phyloP scores from a whole-genome alignment of 805 yeast genomes.

The Yamadazyma akitaensis region DNA sequence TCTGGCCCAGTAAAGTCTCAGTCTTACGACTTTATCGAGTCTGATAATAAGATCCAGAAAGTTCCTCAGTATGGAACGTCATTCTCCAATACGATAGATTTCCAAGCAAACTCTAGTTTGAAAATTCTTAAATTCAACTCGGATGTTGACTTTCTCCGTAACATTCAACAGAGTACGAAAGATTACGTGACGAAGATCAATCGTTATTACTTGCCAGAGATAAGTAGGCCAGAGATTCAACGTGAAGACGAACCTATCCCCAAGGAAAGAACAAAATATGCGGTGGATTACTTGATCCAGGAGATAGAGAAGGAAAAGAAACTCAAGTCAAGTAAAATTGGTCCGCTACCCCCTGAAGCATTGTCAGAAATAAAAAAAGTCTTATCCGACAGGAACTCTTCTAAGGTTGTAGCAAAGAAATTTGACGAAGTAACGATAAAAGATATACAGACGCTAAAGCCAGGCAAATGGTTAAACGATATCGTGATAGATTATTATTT shows the following conservation, averaged over 20 bases:
- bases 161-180: background rate
- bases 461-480: conserved; percentile 85
- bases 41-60: background rate
- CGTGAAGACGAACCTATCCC: background rate
- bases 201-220: conserved; percentile 12
- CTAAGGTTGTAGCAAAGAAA: conserved; percentile 13
- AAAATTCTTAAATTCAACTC: conserved; percentile 11
- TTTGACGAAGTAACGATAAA: conserved; percentile 50
- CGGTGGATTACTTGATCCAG: conserved; percentile 12
- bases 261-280: conserved; percentile 6
- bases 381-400: conserved; percentile 11
- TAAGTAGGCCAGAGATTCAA: conserved; percentile 3
- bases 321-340: conserved; percentile 9
- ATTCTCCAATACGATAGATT: conserved; percentile 12
- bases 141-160: conserved; percentile 5
- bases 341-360: conserved; percentile 13
- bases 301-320: conserved; percentile 16
- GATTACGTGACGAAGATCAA: conserved; percentile 12
- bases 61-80: conserved; percentile 15
- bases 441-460: conserved; percentile 70
- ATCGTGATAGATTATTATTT: conserved; percentile 83
- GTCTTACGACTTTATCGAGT: background rate
- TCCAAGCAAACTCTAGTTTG: conserved; percentile 4
- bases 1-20: conserved; percentile 6
- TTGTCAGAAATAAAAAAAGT: conserved; percentile 10